A percentile compares a stretch with the other conserved stretches of the same genome.
Conservation (phyloP, 139 green algal species). For the Coccomyxa sp. region DNA sequence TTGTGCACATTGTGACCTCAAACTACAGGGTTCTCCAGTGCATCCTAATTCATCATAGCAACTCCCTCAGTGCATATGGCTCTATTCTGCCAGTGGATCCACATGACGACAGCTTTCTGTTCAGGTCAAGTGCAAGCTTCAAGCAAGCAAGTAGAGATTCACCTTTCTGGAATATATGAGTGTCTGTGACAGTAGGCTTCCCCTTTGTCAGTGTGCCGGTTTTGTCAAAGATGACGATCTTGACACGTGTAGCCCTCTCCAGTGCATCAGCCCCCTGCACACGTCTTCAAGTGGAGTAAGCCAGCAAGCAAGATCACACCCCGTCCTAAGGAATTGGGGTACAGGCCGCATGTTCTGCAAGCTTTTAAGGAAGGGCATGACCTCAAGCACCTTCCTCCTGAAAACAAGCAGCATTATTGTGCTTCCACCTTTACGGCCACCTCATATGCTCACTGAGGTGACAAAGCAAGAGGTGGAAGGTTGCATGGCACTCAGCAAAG, state of each 20-base stretch:
- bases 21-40: too few species aligned
- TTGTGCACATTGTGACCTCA: too few species aligned
- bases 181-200: slow-evolving; percentile 53
- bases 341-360: not conserved
- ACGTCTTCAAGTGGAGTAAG: not conserved
- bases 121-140: too few species aligned
- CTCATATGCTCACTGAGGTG: not conserved
- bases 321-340: not conserved
- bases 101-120: too few species aligned
- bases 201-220: slow-evolving; percentile 91
- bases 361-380: not conserved
- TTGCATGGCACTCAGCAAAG: not conserved
- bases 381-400: not conserved
- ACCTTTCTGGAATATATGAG: slow-evolving; percentile 20
- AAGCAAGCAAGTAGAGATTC: too few species aligned
- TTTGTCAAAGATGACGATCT: slow-evolving; percentile 91
- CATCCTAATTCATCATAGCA: too few species aligned
- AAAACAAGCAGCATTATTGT: not conserved
- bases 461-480: not conserved
- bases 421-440: not conserved
- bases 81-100: too few species aligned
- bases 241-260: slow-evolving; percentile 54
- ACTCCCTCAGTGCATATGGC: too few species aligned
- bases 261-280: slow-evolving; percentile 64
- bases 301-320: not conserved